Conservation (phyloP, 176 grass and related monocot species). For the Chloris gayana region DNA sequence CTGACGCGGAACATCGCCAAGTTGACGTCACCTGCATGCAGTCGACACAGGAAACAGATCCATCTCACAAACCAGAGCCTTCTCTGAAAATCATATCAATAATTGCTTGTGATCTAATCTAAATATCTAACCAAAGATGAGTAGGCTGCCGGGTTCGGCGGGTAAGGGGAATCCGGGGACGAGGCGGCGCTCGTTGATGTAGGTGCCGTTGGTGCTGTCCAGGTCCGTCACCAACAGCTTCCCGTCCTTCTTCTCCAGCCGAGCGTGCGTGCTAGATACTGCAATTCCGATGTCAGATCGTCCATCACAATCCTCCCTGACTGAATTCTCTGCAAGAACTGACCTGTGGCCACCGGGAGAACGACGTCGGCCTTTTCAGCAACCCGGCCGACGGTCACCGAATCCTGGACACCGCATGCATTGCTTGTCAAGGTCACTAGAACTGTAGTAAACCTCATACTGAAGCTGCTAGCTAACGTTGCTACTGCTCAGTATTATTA, state of each 20-base stretch:
- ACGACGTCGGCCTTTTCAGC: constrained; percentile 72
- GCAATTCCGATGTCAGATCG: neutral
- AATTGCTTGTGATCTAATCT: neutral
- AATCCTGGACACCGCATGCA: too few species aligned
- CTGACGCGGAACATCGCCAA: constrained; percentile 80
- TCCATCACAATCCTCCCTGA: too few species aligned
- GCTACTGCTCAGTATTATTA: too few species aligned
- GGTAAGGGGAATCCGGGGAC: constrained; percentile 45
- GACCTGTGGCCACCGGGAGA: constrained; percentile 75
- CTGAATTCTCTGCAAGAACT: neutral
- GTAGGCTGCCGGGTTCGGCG: constrained; percentile 43
- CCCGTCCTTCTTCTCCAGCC: constrained; percentile 70
- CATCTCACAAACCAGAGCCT: neutral
- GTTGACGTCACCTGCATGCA: constrained; percentile 66
- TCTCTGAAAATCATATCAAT: neutral
- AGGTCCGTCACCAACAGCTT: constrained; percentile 67
- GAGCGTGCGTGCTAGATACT: constrained; percentile 75
- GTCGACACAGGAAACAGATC: too few species aligned
- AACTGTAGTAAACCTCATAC: neutral
- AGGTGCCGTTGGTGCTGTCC: constrained; percentile 93
- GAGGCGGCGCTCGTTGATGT: constrained; percentile 67
- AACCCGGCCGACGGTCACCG: constrained; percentile 63
- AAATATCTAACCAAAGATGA: constrained; percentile 91
- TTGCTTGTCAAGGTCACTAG: too few species aligned
- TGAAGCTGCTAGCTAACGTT: too few species aligned